Conservation (phyloP, 371 early-diverging fungal genomes). For the Blyttiomyces sp. region DNA sequence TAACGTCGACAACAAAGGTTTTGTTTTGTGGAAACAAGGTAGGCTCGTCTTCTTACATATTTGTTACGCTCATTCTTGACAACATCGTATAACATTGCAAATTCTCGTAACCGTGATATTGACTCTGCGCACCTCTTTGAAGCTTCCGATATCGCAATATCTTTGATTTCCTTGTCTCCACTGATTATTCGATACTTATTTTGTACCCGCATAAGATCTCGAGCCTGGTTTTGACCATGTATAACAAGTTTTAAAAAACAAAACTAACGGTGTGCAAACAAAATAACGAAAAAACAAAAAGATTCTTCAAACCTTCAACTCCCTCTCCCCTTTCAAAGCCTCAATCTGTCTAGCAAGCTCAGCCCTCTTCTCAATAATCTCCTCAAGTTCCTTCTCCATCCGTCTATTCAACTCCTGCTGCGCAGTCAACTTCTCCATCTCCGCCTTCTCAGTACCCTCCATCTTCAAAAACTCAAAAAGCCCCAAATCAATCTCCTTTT, state of each 20-base stretch:
- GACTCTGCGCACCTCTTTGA: constrained; percentile 48
- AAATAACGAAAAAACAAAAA: constrained; percentile 4
- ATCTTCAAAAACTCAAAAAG: constrained; percentile 43
- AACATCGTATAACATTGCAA: constrained; percentile 49
- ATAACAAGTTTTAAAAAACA: neutral
- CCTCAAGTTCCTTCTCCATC: constrained; percentile 45
- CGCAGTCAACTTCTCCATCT: constrained; percentile 29
- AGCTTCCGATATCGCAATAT: constrained; percentile 44
- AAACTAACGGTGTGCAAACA: too few relatives aligned
- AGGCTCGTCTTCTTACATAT: constrained; percentile 51
- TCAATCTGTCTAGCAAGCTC: constrained; percentile 30
- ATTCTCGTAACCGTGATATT: constrained; percentile 40
- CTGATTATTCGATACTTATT: constrained; percentile 34
- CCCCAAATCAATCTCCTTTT: constrained; percentile 44
- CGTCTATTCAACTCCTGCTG: constrained; percentile 36
- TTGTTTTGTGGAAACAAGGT: too few relatives aligned
- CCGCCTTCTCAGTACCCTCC: constrained; percentile 41
- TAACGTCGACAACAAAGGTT: neutral
- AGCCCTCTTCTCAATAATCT: constrained; percentile 7
- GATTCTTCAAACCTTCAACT: constrained; percentile 34
- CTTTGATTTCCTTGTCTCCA: constrained; percentile 42
- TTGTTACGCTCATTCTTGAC: constrained; percentile 60
- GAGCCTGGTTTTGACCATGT: constrained; percentile 25
- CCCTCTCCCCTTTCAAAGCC: constrained; percentile 41
- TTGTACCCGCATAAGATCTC: constrained; percentile 49